Conservation (phyloP, 352 stramenopile species). For the Pythium phragmitis region DNA sequence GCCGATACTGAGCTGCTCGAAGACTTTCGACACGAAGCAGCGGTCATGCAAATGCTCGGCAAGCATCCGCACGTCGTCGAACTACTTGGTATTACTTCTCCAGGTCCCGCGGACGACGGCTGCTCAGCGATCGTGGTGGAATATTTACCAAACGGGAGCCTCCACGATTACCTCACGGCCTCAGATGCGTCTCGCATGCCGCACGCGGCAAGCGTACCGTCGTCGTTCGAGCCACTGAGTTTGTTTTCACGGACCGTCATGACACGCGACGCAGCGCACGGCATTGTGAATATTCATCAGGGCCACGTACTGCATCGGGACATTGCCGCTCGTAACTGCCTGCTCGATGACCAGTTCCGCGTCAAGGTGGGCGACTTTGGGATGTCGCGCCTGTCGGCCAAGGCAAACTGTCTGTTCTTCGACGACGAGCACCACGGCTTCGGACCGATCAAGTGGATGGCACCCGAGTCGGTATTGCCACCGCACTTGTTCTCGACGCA, state of each 20-base stretch:
- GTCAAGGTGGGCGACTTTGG: conserved; percentile 80
- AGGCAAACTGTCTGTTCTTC: conserved; percentile 39
- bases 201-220: background rate
- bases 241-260: conserved; percentile 65
- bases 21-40: conserved; percentile 65
- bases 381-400: conserved; percentile 43
- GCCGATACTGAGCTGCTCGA: conserved; percentile 41
- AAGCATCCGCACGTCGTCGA: conserved; percentile 76
- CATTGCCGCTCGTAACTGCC: conserved; percentile 67
- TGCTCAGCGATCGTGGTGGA: conserved; percentile 52
- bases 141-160: conserved; percentile 64
- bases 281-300: conserved; percentile 64
- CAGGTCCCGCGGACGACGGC: conserved; percentile 12
- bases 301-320: conserved; percentile 63
- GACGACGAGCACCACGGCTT: conserved; percentile 60
- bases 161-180: conserved; percentile 42
- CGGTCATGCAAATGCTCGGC: conserved; percentile 71
- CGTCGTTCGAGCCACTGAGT: conserved; percentile 23
- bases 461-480: conserved; percentile 60
- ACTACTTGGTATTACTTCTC: conserved; percentile 46
- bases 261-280: conserved; percentile 63
- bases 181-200: conserved; percentile 9
- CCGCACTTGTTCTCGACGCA: conserved; percentile 69
- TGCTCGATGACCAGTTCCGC: conserved; percentile 57
- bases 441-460: conserved; percentile 75